Conservation (phyloP, 176 grass and related monocot genomes). For the Urochloa ruziziensis region DNA sequence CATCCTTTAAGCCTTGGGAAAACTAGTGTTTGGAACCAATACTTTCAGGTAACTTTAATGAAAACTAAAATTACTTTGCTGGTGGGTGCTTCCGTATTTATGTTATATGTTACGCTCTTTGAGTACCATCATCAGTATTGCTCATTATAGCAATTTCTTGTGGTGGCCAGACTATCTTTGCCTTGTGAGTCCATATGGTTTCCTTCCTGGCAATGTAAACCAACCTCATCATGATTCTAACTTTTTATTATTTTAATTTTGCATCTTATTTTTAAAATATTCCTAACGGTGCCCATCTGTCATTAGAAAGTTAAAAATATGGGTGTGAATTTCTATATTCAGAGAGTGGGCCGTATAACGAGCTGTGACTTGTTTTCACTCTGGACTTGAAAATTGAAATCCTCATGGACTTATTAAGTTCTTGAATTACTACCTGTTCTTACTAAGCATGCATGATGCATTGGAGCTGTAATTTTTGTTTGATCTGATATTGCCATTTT, state of each 20-base stretch:
- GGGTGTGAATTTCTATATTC: background rate
- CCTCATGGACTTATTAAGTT: background rate
- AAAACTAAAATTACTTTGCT: conserved; percentile 12
- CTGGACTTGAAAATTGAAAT: background rate
- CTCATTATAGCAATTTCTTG: background rate
- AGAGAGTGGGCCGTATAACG: background rate
- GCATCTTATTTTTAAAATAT: background rate
- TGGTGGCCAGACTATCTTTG: background rate
- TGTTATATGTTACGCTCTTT: background rate
- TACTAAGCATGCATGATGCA: background rate
- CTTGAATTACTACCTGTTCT: background rate
- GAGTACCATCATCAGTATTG: background rate
- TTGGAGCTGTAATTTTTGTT: background rate
- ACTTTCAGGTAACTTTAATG: conserved; percentile 81
- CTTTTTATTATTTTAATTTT: background rate
- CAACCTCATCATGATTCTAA: background rate
- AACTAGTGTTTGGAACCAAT: conserved; percentile 96
- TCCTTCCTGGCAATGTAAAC: background rate
- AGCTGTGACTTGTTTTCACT: background rate
- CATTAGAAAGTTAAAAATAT: background rate
- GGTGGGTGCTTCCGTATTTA: background rate
- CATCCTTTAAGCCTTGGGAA: conserved; percentile 90
- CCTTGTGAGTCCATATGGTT: background rate
- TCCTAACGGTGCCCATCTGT: background rate
- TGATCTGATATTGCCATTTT: background rate